A percentile compares a stretch with the other conserved stretches of the same genome.
Conservation (phyloP, 805 yeast genomes). For the Saturnispora ahearnii region DNA sequence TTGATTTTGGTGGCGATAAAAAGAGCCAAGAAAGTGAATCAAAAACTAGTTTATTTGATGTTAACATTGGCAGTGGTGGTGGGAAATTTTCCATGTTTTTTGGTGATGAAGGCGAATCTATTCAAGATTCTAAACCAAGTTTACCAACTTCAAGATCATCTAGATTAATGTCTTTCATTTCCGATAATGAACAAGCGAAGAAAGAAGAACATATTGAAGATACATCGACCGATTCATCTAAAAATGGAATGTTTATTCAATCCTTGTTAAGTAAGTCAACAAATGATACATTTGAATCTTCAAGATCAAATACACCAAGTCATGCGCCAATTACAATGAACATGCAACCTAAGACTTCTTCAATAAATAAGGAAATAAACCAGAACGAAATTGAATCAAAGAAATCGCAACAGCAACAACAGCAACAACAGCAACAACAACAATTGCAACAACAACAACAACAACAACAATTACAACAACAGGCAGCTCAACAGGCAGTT, state of each 20-base stretch:
- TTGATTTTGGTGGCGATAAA: slow-evolving; percentile 10
- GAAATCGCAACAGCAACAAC: slow-evolving; percentile 12
- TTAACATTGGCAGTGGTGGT: slow-evolving; percentile 6
- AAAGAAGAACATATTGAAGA: background rate
- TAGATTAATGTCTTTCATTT: slow-evolving; percentile 15
- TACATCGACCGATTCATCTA: background rate
- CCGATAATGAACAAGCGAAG: slow-evolving; percentile 5
- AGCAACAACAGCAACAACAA: slow-evolving; percentile 15
- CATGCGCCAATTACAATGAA: background rate
- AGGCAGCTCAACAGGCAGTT: background rate
- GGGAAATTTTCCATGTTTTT: slow-evolving; percentile 24
- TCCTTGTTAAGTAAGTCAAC: slow-evolving; percentile 34
- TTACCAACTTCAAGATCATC: slow-evolving; percentile 11
- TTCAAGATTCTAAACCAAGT: slow-evolving; percentile 29
- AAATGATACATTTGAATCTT: background rate
- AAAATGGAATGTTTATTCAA: slow-evolving; percentile 37
- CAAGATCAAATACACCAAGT: background rate
- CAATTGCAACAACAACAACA: slow-evolving; percentile 9
- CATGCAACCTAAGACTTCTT: background rate
- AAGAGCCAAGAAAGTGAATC: background rate
- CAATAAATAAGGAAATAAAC: background rate
- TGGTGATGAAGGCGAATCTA: slow-evolving; percentile 12
- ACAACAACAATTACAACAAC: slow-evolving; percentile 1
- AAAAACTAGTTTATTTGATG: slow-evolving; percentile 7
- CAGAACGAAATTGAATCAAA: background rate